These are phyloP conservation scores for Drechslerella coelobrocha DNA, from an alignment of 2,329 filamentous ascomycete genomes.

Conservation along the genomic window DNA sequence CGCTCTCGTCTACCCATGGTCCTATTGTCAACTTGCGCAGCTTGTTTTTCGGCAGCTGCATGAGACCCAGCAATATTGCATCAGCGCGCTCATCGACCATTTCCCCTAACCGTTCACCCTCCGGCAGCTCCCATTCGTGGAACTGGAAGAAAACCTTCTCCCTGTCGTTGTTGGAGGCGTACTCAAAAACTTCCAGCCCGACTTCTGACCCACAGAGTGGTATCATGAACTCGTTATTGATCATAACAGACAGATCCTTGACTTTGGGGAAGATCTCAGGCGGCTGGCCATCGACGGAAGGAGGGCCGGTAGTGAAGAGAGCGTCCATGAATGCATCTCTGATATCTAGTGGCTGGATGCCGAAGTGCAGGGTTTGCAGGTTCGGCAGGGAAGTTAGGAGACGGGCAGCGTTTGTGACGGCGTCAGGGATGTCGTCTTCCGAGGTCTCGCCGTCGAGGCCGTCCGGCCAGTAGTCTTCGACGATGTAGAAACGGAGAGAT, in stretches of 20 bases:
- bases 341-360: conserved; percentile 15
- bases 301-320: not conserved
- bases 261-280: conserved; percentile 23
- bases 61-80: not conserved
- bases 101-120: not conserved
- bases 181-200: conserved; percentile 27
- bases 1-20: not conserved
- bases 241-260: conserved; percentile 18
- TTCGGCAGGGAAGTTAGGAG: conserved; percentile 25
- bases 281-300: not conserved
- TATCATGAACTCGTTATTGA: conserved; percentile 24
- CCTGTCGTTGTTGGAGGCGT: not conserved
- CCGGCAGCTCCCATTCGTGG: not conserved
- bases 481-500: conserved; percentile 29
- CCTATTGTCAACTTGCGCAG: not conserved
- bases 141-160: conserved; percentile 4
- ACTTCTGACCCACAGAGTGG: conserved; percentile 7
- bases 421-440: not conserved
- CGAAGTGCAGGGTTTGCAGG: conserved; percentile 29
- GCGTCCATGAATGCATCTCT: conserved; percentile 2
- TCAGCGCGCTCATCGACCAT: not conserved
- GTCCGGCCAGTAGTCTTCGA: conserved; percentile 24
- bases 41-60: not conserved
- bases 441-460: conserved; percentile 22
- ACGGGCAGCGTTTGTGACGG: not conserved